Conservation (phyloP, 768 basidiomycete species). For the Trametes sanguinea region DNA sequence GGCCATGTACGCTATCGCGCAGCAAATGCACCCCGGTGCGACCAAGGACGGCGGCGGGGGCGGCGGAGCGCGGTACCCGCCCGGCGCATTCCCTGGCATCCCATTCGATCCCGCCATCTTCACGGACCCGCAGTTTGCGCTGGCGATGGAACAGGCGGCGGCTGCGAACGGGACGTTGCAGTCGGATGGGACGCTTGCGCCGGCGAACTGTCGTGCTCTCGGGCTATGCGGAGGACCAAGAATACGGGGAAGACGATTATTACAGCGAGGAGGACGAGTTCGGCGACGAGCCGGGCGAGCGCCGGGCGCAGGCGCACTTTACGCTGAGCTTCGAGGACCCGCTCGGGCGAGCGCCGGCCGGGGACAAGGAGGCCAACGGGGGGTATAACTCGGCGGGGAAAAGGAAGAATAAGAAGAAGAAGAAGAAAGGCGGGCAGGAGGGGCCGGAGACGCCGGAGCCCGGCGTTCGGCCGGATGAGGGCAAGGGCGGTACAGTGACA, state of each 20-base stretch:
- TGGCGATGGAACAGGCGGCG: constrained; percentile 52
- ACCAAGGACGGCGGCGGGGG: constrained; percentile 24
- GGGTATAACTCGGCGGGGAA: constrained; percentile 19
- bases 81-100: constrained; percentile 43
- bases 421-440: constrained; percentile 21
- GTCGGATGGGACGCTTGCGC: constrained; percentile 16
- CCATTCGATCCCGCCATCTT: constrained; percentile 57
- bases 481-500: constrained; percentile 28
- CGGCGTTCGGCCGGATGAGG: constrained; percentile 20
- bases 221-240: constrained; percentile 37
- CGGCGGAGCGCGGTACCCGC: constrained; percentile 38
- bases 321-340: constrained; percentile 44
- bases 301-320: constrained; percentile 39
- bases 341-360: constrained; percentile 8
- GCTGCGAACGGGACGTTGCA: constrained; percentile 34
- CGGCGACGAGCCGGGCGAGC: constrained; percentile 35
- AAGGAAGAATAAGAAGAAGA: constrained; percentile 25
- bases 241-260: constrained; percentile 44
- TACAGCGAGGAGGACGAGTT: constrained; percentile 51
- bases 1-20: constrained; percentile 69
- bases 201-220: constrained; percentile 37
- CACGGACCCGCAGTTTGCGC: constrained; percentile 52
- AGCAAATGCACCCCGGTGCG: constrained; percentile 56
- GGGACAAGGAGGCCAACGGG: constrained; percentile 26
- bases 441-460: constrained; percentile 30